phyloP scores from a whole-genome alignment of 768 basidiomycete genomes.

The Mycena galopus region DNA sequence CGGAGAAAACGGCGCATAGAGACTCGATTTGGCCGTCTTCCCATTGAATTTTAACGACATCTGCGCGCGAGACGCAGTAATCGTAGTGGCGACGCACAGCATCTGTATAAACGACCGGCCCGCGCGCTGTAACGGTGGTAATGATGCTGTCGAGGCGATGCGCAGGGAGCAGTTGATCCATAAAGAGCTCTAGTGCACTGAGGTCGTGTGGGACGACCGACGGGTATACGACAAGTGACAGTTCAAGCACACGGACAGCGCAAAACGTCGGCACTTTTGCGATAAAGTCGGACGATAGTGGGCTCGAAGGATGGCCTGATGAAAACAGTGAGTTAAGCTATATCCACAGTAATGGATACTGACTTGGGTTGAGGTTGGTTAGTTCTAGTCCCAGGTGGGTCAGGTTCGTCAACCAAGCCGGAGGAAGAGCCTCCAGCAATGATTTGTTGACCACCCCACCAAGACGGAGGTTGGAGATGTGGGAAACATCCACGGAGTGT shows the following conservation, averaged over 20 bases:
- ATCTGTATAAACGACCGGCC: constrained; percentile 1
- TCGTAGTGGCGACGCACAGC: constrained; percentile 8
- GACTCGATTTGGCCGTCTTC: background rate
- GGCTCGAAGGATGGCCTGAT: background rate
- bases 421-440: constrained; percentile 9
- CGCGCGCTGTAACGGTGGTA: constrained; percentile 6
- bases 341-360: background rate
- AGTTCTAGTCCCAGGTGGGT: constrained; percentile 19
- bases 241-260: constrained; percentile 10
- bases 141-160: constrained; percentile 10
- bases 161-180: background rate
- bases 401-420: constrained; percentile 4
- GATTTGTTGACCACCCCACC: constrained; percentile 7
- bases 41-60: constrained; percentile 17
- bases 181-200: constrained; percentile 8
- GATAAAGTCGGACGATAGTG: constrained; percentile 3
- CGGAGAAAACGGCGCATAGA: background rate
- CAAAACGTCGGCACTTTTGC: constrained; percentile 10
- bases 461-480: constrained; percentile 22
- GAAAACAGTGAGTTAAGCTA: background rate
- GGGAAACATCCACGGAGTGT: background rate
- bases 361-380: constrained; percentile 21
- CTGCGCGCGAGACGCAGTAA: constrained; percentile 13
- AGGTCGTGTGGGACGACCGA: constrained; percentile 16
- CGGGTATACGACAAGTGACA: constrained; percentile 12